phyloP scores from a whole-genome alignment of 1,284 basidiomycete species.

The Ceratobasidium sp. region DNA sequence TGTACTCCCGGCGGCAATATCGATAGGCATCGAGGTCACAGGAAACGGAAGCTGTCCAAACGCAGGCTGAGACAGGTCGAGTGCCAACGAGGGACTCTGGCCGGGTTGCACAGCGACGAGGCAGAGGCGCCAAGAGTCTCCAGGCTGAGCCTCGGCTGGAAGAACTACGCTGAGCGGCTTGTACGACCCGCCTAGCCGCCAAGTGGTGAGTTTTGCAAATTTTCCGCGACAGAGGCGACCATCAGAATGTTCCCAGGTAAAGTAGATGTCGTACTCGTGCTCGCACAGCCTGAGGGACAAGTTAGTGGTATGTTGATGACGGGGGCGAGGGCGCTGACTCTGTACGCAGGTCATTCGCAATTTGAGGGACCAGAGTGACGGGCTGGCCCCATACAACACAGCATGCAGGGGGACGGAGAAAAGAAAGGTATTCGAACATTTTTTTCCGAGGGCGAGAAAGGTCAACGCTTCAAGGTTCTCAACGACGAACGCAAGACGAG shows the following conservation, averaged over 20 bases:
- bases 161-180: slow-evolving; percentile 73
- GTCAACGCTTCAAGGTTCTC: too few relatives aligned
- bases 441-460: too few relatives aligned
- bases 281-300: slow-evolving; percentile 42
- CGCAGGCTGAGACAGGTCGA: slow-evolving; percentile 34
- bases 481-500: too few relatives aligned
- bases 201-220: slow-evolving; percentile 72
- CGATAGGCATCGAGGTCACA: slow-evolving; percentile 74
- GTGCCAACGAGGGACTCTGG: slow-evolving; percentile 48
- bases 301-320: neutral
- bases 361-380: slow-evolving; percentile 73
- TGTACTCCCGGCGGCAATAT: slow-evolving; percentile 54
- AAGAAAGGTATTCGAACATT: slow-evolving; percentile 85
- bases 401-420: slow-evolving; percentile 71
- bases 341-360: slow-evolving; percentile 84
- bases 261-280: slow-evolving; percentile 43
- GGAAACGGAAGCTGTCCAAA: slow-evolving; percentile 60
- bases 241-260: slow-evolving; percentile 40
- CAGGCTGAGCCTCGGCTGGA: slow-evolving; percentile 64
- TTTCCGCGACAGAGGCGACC: neutral
- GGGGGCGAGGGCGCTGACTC: slow-evolving; percentile 55
- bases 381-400: slow-evolving; percentile 54
- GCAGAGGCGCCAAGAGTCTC: slow-evolving; percentile 65
- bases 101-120: slow-evolving; percentile 64
- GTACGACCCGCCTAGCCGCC: slow-evolving; percentile 72